Base-by-base conservation (phyloP, 2,329 filamentous ascomycete genomes). In the Boeremia lycopersici region DNA sequence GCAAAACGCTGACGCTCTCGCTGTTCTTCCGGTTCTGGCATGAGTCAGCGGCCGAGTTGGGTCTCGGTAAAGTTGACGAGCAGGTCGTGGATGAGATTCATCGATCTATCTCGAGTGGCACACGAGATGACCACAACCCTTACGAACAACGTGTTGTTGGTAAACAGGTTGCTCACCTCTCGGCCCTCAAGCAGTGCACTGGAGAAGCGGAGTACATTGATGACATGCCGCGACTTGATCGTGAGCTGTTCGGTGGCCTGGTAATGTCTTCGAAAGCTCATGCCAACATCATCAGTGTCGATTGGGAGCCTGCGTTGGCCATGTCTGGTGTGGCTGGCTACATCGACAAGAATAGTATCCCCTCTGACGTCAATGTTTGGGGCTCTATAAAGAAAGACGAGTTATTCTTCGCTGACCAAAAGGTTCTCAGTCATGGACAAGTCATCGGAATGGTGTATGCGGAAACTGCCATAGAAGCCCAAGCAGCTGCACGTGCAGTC, bases 1-100 rank as follows among this genome's bases (percentile, higher is more conserved):
- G 93, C 28, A 96, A 93, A 71, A 90, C 92, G 1, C 78, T 98
- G 10, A 92, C 93, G 0, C 79, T 97, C 45, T 89, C 92, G 0
- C 93, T 98, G 78, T 98, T 98, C 76, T 97, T 97, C 75, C 86
- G 91, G n/a, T 98, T 96, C 76, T 97, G 96, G 74, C 90, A 98
- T 67, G 93, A 98, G 54, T 84, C 93, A 0, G 81, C 96, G 31
- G 82, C 85, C 0, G 82, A 82, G 13, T 74, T 95, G 1, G 79
- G 65, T 77, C 34, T 82, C 9, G 73, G 77, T 1, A 78, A 82
- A 8, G 70, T 86, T 29, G 91, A 96, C 66, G 78, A 81, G 44
- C 86, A 96, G 61, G 90, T 87, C 0, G 83, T 93, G 25, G 82
- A 85, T 1, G 93, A 97, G 70, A 89, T 98, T 40, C 90, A 96